These are phyloP conservation scores for Kappamyces sp. DNA, from an alignment of 192 early-diverging fungal genomes.

Conservation along the genomic window DNA sequence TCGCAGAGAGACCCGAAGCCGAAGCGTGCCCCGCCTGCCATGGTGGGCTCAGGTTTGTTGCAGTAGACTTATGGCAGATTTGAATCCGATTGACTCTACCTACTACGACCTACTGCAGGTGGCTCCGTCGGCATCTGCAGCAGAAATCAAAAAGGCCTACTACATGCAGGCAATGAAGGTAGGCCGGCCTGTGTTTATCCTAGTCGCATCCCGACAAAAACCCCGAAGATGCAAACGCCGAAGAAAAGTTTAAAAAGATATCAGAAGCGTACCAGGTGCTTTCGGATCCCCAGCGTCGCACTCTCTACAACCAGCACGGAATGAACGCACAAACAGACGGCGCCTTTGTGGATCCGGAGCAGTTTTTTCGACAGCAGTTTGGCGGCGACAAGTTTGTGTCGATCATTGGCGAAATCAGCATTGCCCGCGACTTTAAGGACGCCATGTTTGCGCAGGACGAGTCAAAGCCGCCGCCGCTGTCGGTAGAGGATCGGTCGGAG, in stretches of 20 bases:
- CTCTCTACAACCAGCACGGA: constrained; percentile 84
- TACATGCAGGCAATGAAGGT: constrained; percentile 59
- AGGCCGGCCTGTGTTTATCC: neutral
- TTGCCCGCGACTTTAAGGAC: constrained; percentile 86
- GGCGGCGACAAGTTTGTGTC: constrained; percentile 96
- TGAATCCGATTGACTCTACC: constrained; percentile 69
- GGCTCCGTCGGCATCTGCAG: constrained; percentile 61
- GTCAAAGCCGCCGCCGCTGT: constrained; percentile 36
- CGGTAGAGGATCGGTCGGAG: constrained; percentile 34
- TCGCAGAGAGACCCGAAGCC: no score
- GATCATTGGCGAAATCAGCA: constrained; percentile 96
- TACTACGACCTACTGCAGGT: constrained; percentile 90
- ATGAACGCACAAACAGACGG: constrained; percentile 55
- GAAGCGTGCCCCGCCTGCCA: neutral
- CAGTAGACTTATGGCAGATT: constrained; percentile 22
- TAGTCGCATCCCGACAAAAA: constrained; percentile 91
- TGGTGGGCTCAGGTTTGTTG: neutral
- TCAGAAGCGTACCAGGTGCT: constrained; percentile 97
- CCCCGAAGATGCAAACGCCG: constrained; percentile 61
- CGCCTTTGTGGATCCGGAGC: constrained; percentile 76
- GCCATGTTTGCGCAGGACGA: constrained; percentile 41
- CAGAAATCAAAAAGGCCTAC: constrained; percentile 92
- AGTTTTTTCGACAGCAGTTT: constrained; percentile 95
- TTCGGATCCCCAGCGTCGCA: constrained; percentile 82
- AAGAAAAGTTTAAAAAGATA: constrained; percentile 88